Evolutionary conservation across 169 alveolate genomes (phyloP), one percentile per base, ranked within the genome.

Genomic region (Cryptosporidium viatorum): DNA sequence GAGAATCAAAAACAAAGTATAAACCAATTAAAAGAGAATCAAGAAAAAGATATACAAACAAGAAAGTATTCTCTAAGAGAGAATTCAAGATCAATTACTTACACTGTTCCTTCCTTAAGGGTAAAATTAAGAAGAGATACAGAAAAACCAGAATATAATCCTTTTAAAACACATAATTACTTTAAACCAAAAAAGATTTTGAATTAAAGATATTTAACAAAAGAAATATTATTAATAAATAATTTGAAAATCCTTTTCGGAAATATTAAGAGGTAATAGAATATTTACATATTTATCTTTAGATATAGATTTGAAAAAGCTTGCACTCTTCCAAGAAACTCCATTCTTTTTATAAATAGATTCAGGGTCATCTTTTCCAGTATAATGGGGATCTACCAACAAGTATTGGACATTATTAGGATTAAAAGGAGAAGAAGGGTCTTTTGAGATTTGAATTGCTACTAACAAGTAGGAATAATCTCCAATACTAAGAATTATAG

Each of bases 341-440:
- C 95, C 95, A 62, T 65, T 65, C 75, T 91, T 92, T 69, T 91
- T 86, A 45, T 67, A 70, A 4, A 93, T 86, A 10, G 35, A 16
- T 29, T 93, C 93, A 10, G 85, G 45, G 3, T 71, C 73, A 67
- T 93, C 95, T 29, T 92, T 93, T 3, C 95, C 95, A 21, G 85
- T 70, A 75, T 93, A 93, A 70, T 93, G 95, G 52, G 95, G 95
- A 75, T 93, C 95, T 14, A 94, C 93, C 29, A 93, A 75, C 31
- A 93, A 94, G 60, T 93, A 93, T 51, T 94, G 92, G 26, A 92
- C 92, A 41, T 92, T 93, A 43, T 80, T 59, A 26, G 16, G 50
- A 26, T 26, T 26, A n/a, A 26, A 62, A 62, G 59, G 31, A 48
- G 37, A 92, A 1, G 45, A 73, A 87, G 86, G 67, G 2, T 87